A percentile compares a stretch with the other conserved stretches of the same genome.
Conservation (phyloP, 2,329 filamentous ascomycete species). For the Apiospora koreana region DNA sequence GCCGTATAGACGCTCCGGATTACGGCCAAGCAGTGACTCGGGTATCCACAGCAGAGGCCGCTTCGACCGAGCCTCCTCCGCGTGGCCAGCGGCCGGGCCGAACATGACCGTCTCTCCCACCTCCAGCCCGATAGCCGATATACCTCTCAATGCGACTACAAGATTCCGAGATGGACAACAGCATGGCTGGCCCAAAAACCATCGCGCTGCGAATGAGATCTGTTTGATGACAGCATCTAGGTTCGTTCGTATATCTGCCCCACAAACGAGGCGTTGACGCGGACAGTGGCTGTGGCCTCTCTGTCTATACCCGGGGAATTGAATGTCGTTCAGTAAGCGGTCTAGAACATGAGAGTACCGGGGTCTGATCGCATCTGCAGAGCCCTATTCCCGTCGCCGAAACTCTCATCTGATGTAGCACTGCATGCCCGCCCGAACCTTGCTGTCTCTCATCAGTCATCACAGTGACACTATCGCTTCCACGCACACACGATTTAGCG, state of each 20-base stretch:
- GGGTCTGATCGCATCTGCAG: neutral
- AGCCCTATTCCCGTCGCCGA: neutral
- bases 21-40: slow-evolving; percentile 55
- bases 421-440: neutral
- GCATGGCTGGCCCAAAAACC: slow-evolving; percentile 33
- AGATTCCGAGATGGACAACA: slow-evolving; percentile 35
- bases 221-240: too few species aligned
- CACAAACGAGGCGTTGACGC: slow-evolving; percentile 16
- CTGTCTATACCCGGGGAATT: neutral
- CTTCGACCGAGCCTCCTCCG: slow-evolving; percentile 47
- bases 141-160: slow-evolving; percentile 37
- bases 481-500: neutral
- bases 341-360: neutral
- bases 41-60: slow-evolving; percentile 52
- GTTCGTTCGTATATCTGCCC: too few species aligned
- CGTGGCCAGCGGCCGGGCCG: slow-evolving; percentile 52
- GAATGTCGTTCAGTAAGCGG: neutral
- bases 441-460: neutral
- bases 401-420: neutral
- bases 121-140: slow-evolving; percentile 41
- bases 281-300: neutral
- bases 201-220: slow-evolving; percentile 32
- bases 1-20: slow-evolving; percentile 34
- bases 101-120: slow-evolving; percentile 52
- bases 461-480: too few species aligned